A percentile compares a stretch with the other conserved stretches of the same genome.
Conservation (phyloP, 2,329 filamentous ascomycete species). For the Aspergillus sp. region DNA sequence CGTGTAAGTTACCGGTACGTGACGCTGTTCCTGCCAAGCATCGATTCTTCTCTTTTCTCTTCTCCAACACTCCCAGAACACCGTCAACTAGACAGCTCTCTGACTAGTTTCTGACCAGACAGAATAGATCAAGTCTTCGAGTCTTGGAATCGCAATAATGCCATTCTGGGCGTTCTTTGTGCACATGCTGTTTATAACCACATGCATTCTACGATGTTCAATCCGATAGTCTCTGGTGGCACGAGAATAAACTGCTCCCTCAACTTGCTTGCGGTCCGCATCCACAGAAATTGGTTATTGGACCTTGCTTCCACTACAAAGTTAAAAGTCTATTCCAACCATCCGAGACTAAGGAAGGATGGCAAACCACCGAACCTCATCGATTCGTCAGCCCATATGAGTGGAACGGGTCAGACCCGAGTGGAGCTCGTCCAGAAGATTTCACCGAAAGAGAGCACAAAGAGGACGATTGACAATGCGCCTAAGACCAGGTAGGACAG, state of each 20-base stretch:
- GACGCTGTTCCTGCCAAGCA: not conserved
- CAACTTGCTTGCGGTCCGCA: not conserved
- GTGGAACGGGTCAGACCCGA: not conserved
- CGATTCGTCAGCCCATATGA: not conserved
- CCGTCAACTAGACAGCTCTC: too few species aligned
- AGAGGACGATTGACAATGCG: constrained; percentile 1
- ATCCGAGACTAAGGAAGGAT: not conserved
- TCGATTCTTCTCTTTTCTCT: not conserved
- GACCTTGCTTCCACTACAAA: not conserved
- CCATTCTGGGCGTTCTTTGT: not conserved
- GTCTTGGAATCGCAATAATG: not conserved
- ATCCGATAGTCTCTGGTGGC: not conserved
- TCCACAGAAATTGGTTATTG: not conserved
- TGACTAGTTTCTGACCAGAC: too few species aligned
- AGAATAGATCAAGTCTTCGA: too few species aligned
- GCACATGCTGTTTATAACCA: not conserved
- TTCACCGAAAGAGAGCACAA: constrained; percentile 1
- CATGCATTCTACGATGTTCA: not conserved
- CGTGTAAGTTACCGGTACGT: not conserved
- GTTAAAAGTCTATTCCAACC: not conserved
- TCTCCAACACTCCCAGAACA: not conserved
- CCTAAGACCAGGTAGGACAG: not conserved
- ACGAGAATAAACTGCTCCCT: too few species aligned
- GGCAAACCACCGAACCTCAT: not conserved
- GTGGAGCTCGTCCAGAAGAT: constrained; percentile 6